Evolutionary conservation across 106 monocot species (phyloP), one percentile per base, ranked within the genome.

Genomic region (Allium fistulosum): DNA sequence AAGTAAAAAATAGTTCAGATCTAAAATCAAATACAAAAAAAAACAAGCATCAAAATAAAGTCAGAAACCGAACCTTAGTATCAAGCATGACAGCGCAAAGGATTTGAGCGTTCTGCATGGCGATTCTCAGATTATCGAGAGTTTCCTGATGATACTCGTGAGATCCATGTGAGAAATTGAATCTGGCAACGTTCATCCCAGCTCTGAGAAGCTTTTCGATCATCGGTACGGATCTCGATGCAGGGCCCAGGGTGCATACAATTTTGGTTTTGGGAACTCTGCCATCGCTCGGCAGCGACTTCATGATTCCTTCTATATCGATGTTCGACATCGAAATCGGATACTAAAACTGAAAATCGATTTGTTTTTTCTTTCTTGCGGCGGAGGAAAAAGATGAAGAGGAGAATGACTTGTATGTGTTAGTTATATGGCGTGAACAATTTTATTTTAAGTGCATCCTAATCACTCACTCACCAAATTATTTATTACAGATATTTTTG

Each of bases 61-160:
- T 37, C 26, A 9, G 17, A 9, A 26, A 9, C 49, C 26, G 62
- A 26, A 89, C 89, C 85, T 85, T 89, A 16, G 89, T 89, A 70
- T 89, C 89, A 46, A 89, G 82, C 85, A 85, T 82, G 75, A 85
- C 77, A 26, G 89, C 85, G 77, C 89, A 89, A 15, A 85, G 75
- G 75, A 82, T 85, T 57, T 72, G 77, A 37, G 89, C 80, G 78
- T 82, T 85, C 17, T 78, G 74, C 85, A 89, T 85, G 27, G 89
- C 85, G 46, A 58, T 58, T 48, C 57, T 62, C 74, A 88, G 82
- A 56, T 84, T 84, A 11, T 88, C 74, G 17, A 88, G 84, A 6
- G 88, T 88, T 78, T 89, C 89, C 73, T 82, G 77, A 49, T 89
- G 89, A 58, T 89, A 89, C 73, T 82, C 82, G 59, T 89, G 89